Conservation (phyloP, 1,284 basidiomycete species). For the Leccinum colubrinum region DNA sequence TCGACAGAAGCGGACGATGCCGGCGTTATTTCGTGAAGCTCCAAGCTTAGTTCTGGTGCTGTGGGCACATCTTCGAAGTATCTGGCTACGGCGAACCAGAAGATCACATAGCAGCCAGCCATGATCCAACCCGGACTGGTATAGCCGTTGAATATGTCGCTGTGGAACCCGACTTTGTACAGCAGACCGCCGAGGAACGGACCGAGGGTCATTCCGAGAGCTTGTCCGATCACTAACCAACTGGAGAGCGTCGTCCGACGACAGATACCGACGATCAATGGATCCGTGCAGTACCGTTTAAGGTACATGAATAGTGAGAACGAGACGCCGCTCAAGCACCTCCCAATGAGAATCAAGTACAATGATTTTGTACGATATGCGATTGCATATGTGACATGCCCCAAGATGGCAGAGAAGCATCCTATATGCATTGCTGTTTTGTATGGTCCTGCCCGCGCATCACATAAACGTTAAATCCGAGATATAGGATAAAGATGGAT, state of each 20-base stretch:
- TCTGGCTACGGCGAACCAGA: conserved; percentile 43
- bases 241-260: conserved; percentile 62
- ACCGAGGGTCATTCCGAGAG: conserved; percentile 60
- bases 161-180: conserved; percentile 54
- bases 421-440: conserved; percentile 43
- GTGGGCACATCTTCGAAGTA: conserved; percentile 54
- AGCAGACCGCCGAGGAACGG: conserved; percentile 69
- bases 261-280: conserved; percentile 63
- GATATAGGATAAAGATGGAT: not conserved
- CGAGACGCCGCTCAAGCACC: conserved; percentile 45
- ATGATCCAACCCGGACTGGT: conserved; percentile 71
- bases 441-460: conserved; percentile 48
- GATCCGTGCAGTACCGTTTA: conserved; percentile 65
- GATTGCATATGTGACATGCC: conserved; percentile 43
- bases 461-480: not conserved
- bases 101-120: conserved; percentile 51
- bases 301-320: conserved; percentile 50
- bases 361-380: conserved; percentile 46
- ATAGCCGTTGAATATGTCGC: conserved; percentile 56
- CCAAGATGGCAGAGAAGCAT: conserved; percentile 41
- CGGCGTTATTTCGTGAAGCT: conserved; percentile 11
- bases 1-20: not conserved
- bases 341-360: conserved; percentile 48
- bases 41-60: conserved; percentile 3
- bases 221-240: conserved; percentile 64